Conservation (phyloP, 495 filamentous ascomycete genomes). For the Extremus antarcticus region DNA sequence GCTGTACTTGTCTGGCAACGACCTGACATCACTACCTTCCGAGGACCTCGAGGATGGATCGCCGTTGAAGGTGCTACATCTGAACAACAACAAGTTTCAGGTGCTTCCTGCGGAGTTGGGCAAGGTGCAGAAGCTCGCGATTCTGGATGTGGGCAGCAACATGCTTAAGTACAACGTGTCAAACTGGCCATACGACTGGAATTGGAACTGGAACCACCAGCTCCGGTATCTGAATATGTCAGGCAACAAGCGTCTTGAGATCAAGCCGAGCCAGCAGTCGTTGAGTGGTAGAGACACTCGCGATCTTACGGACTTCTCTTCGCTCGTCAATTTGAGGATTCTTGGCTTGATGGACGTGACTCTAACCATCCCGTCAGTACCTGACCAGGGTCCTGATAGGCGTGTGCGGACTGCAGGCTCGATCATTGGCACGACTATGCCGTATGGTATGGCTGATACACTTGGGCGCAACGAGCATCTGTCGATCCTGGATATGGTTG, state of each 20-base stretch:
- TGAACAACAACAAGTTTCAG: slow-evolving; percentile 97
- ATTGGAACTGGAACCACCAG: slow-evolving; percentile 97
- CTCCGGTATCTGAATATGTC: slow-evolving; percentile 93
- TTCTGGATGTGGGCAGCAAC: slow-evolving; percentile 93
- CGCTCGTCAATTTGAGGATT: slow-evolving; percentile 72
- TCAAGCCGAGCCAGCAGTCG: slow-evolving; percentile 61
- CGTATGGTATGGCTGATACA: slow-evolving; percentile 98
- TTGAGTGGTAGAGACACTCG: slow-evolving; percentile 42
- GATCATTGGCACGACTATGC: slow-evolving; percentile 61
- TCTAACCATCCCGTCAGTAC: slow-evolving; percentile 79
- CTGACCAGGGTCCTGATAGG: slow-evolving; percentile 89
- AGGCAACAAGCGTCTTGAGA: slow-evolving; percentile 93
- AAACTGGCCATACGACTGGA: slow-evolving; percentile 99
- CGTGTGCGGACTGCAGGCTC: slow-evolving; percentile 94
- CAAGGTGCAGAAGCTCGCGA: slow-evolving; percentile 78
- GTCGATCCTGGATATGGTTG: slow-evolving; percentile 94
- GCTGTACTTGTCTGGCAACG: slow-evolving; percentile 91
- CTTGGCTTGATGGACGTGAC: slow-evolving; percentile 98
- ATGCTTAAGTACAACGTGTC: slow-evolving; percentile 97
- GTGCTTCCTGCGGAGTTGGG: slow-evolving; percentile 91
- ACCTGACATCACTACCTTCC: slow-evolving; percentile 78
- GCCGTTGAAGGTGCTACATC: slow-evolving; percentile 76
- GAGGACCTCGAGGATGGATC: slow-evolving; percentile 88
- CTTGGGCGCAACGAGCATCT: slow-evolving; percentile 86
- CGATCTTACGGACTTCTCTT: slow-evolving; percentile 85